phyloP scores from a whole-genome alignment of 495 filamentous ascomycete species.

The Daldinia caldariorum region DNA sequence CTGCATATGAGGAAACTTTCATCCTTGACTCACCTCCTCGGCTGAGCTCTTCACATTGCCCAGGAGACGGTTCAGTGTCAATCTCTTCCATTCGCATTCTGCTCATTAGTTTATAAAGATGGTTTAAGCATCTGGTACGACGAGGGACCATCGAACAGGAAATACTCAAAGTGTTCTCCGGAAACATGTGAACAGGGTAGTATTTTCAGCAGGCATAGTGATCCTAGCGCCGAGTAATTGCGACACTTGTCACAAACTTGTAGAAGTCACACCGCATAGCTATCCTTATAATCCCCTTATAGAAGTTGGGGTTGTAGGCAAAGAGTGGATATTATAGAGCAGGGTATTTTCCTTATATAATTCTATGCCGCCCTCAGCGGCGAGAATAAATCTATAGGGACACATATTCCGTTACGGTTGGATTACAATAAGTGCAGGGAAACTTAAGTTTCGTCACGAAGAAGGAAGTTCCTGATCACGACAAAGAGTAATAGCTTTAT shows the following conservation, averaged over 20 bases:
- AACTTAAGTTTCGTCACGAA: background rate
- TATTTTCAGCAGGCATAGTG: slow-evolving; percentile 30
- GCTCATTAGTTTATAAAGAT: background rate
- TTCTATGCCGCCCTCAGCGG: slow-evolving; percentile 6
- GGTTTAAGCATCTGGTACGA: background rate
- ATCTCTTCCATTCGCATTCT: background rate
- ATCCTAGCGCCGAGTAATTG: slow-evolving; percentile 30
- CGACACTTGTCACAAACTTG: slow-evolving; percentile 17
- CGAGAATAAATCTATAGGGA: background rate
- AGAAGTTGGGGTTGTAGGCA: background rate
- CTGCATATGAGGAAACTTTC: slow-evolving; percentile 4
- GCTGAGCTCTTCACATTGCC: slow-evolving; percentile 2
- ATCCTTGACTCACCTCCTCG: slow-evolving; percentile 22
- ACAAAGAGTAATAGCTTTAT: background rate
- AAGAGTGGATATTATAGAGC: slow-evolving; percentile 8
- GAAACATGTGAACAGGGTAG: slow-evolving; percentile 25
- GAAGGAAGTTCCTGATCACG: background rate
- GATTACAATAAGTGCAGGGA: background rate
- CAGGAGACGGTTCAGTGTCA: background rate
- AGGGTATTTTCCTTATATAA: slow-evolving; percentile 13
- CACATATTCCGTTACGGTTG: background rate
- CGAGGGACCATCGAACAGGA: slow-evolving; percentile 10
- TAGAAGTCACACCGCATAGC: slow-evolving; percentile 12
- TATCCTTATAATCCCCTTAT: background rate
- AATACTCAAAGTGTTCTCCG: slow-evolving; percentile 2